These are phyloP conservation scores for Rutstroemia sp. DNA, from an alignment of 2,329 filamentous ascomycete genomes.

Conservation along the genomic window DNA sequence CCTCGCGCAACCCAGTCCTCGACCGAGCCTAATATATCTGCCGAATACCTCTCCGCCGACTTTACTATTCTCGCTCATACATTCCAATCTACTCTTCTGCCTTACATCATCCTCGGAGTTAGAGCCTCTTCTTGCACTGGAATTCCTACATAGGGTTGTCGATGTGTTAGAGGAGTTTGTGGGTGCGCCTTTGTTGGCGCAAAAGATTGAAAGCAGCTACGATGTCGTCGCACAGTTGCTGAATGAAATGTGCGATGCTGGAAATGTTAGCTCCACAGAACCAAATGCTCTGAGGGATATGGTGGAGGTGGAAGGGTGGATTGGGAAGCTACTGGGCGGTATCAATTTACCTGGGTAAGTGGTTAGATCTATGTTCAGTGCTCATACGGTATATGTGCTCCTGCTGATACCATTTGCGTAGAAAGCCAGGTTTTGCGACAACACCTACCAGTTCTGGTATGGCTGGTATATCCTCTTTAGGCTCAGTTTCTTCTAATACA, in stretches of 20 bases:
- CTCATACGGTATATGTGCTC: not conserved
- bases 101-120: constrained; percentile 79
- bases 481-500: constrained; percentile 35
- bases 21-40: constrained; percentile 81
- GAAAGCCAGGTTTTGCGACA: constrained; percentile 27
- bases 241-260: constrained; percentile 93
- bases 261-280: constrained; percentile 83
- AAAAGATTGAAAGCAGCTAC: constrained; percentile 83
- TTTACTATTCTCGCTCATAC: constrained; percentile 78
- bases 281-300: constrained; percentile 86
- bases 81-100: constrained; percentile 81
- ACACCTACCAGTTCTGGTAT: constrained; percentile 25
- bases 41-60: constrained; percentile 77
- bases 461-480: constrained; percentile 28
- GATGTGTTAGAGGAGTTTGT: constrained; percentile 94
- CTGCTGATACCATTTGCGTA: constrained; percentile 5
- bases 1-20: constrained; percentile 71
- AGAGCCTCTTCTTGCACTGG: constrained; percentile 82
- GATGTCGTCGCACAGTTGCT: constrained; percentile 90
- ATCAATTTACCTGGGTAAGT: constrained; percentile 72
- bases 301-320: constrained; percentile 83
- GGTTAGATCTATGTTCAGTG: not conserved
- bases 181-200: constrained; percentile 74
- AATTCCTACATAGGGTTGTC: constrained; percentile 88
- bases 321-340: constrained; percentile 81